Evolutionary conservation across 768 basidiomycete genomes (phyloP).

Genomic region (Pleurotus eryngii): DNA sequence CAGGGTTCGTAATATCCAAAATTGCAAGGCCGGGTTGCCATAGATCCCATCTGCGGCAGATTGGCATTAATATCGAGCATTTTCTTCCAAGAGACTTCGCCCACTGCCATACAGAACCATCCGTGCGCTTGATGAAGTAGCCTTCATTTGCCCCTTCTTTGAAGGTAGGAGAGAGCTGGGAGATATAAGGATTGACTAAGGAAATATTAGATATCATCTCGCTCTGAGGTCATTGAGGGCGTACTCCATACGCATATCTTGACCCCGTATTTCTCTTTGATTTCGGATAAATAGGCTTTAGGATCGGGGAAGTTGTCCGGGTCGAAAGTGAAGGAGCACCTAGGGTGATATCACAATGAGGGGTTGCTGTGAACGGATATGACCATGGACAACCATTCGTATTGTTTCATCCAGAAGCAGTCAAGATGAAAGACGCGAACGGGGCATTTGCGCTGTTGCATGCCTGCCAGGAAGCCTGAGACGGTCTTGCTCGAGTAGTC

Average conservation of each 20-base stretch:
- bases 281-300: conserved; percentile 55
- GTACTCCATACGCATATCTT: conserved; percentile 74
- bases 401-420: conserved; percentile 76
- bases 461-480: conserved; percentile 65
- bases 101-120: conserved; percentile 68
- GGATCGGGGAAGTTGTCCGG: conserved; percentile 76
- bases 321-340: conserved; percentile 77
- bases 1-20: conserved; percentile 59
- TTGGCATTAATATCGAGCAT: too few species aligned
- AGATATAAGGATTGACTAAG: conserved; percentile 71
- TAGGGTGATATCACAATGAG: conserved; percentile 24
- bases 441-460: conserved; percentile 57
- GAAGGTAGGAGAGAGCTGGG: conserved; percentile 67
- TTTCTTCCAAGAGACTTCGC: conserved; percentile 20
- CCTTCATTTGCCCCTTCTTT: conserved; percentile 64
- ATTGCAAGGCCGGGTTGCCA: conserved; percentile 66
- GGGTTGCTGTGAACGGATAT: background rate
- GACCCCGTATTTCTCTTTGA: conserved; percentile 60
- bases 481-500: conserved; percentile 68
- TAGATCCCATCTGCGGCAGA: conserved; percentile 45
- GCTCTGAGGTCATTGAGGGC: conserved; percentile 12
- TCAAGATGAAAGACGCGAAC: conserved; percentile 76
- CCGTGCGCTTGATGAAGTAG: conserved; percentile 65
- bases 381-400: conserved; percentile 47
- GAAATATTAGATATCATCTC: background rate